These are phyloP conservation scores for Mucor plumbeus DNA, from an alignment of 371 early-diverging fungal genomes.

Conservation along the genomic window DNA sequence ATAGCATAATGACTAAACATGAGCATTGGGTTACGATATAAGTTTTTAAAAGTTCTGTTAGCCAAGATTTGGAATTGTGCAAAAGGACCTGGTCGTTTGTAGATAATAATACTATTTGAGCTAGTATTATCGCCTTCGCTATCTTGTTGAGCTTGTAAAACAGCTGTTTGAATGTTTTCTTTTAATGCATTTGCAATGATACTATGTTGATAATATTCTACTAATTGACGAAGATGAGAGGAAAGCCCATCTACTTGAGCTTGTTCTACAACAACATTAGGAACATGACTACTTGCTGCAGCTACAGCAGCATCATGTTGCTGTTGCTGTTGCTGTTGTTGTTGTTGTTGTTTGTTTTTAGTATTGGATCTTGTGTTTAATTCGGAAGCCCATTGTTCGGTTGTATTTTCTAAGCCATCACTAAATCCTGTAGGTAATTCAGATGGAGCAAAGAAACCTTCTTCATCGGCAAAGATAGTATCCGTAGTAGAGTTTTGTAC, in stretches of 20 bases:
- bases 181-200: conserved; percentile 44
- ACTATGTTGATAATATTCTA: conserved; percentile 57
- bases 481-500: not conserved
- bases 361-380: conserved; percentile 25
- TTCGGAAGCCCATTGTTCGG: conserved; percentile 53
- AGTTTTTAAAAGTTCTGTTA: conserved; percentile 83
- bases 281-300: not conserved
- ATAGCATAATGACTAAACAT: conserved; percentile 85
- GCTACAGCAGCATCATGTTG: not conserved
- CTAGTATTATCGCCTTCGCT: conserved; percentile 6
- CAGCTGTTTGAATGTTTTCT: conserved; percentile 53
- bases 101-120: conserved; percentile 35
- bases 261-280: conserved; percentile 35
- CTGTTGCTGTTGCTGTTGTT: not conserved
- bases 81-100: conserved; percentile 65
- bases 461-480: conserved; percentile 1
- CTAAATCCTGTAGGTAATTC: conserved; percentile 4
- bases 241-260: conserved; percentile 35
- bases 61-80: conserved; percentile 85
- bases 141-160: conserved; percentile 25
- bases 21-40: conserved; percentile 87
- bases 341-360: not conserved
- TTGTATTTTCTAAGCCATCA: conserved; percentile 48
- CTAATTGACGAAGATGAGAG: conserved; percentile 51
- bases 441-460: conserved; percentile 20